phyloP scores from a whole-genome alignment of 208 protist species.

The Tritrichomonas foetus region DNA sequence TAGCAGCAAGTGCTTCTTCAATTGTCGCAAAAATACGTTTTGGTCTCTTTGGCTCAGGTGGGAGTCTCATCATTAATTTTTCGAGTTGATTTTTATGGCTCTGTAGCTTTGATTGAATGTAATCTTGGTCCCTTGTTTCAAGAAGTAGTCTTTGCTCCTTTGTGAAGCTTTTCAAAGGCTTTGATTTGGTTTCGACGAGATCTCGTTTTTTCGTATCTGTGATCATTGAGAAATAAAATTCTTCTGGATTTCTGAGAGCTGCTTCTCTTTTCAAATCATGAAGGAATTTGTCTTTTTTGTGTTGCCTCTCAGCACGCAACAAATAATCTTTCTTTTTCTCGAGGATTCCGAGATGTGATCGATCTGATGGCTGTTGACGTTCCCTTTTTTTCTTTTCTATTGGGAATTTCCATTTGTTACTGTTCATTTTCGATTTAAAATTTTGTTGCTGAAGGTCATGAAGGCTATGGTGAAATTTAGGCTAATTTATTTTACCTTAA shows the following conservation, averaged over 20 bases:
- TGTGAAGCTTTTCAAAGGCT: neutral
- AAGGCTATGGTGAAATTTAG: neutral
- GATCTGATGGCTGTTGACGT: conserved; percentile 69
- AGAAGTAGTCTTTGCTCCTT: conserved; percentile 19
- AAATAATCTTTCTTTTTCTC: conserved; percentile 84
- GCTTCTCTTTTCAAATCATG: conserved; percentile 69
- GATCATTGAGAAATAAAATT: conserved; percentile 82
- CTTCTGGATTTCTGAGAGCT: conserved; percentile 77
- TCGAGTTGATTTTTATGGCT: neutral
- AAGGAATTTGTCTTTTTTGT: conserved; percentile 68
- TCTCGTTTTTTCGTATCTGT: conserved; percentile 17
- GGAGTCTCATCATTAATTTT: neutral
- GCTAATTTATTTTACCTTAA: neutral
- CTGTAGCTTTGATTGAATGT: neutral
- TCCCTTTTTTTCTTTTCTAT: conserved; percentile 54
- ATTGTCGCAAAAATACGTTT: neutral
- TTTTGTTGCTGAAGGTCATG: neutral
- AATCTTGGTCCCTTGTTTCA: neutral
- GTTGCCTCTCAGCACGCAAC: conserved; percentile 67
- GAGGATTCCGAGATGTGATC: conserved; percentile 72
- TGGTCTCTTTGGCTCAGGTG: neutral
- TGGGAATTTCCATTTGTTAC: conserved; percentile 35
- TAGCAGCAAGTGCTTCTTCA: neutral
- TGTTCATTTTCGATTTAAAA: neutral
- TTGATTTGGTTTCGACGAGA: conserved; percentile 36